Evolutionary conservation across 192 early-diverging fungal species (phyloP), one percentile per base, ranked within the genome.

Genomic region (Mycoemilia scoparia): DNA sequence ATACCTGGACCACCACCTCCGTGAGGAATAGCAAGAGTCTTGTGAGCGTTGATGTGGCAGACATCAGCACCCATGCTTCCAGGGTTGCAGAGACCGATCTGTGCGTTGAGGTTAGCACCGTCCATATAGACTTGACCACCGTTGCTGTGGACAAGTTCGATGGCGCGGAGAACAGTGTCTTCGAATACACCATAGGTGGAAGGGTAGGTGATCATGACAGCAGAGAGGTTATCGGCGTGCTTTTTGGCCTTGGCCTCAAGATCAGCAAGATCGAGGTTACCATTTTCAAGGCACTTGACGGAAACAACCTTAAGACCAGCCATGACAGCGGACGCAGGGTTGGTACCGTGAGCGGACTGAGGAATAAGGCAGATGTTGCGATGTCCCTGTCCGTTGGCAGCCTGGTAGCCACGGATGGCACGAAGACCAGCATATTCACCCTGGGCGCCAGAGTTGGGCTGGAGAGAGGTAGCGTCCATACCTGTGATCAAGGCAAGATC

Each of bases 61-160:
- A 98, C 93, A 66, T 98, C 93, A 37, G 90, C 90, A 24, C 93
- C 93, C 50, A 96, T 96, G 39, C 90, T 84, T 23, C 77, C 93
- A 34, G 83, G 83, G 29, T 71, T 80, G 32, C 75, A 79, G 36
- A 75, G 69, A 32, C 79, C 81, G 31, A 84, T 81, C 57, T 87
- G 84, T 8, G 81, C 81, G 52, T 87, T 87, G 64, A 87, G 69
- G 67, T 84, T 87, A 33, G 81, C 82, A 33, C 84, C 95, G 56
- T 98, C 95, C 84, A 98, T 90, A 60, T 98, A 98, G 11, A 96
- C 90, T 58, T 92, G 95, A 18, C 95, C 95, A 43, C 95, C 90
- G 47, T 82, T 50, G n/a, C 58, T 45, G 54, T 98, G 95, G 25
- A 98, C 73, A 46, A 98, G 77, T 25, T 90, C 62, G 54, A 86